Base-by-base conservation (phyloP, 495 filamentous ascomycete genomes). In the Lasiosphaeria ovina region DNA sequence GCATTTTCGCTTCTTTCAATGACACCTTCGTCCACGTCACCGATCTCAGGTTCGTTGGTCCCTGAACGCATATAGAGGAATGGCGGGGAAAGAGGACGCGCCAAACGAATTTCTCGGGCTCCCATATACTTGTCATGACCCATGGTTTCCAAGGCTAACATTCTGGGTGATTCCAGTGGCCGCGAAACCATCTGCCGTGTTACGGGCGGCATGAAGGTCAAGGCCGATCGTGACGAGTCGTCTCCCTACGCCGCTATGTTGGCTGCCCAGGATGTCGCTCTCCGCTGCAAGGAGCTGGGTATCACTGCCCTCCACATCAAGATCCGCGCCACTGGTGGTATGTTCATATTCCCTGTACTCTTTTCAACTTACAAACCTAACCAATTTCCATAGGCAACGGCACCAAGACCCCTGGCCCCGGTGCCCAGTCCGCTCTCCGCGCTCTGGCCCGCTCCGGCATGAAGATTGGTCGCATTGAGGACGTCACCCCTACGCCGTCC, bases 121-220 rank as follows among this genome's bases (percentile, higher is more conserved):
- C 42, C 40, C 42, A 57, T n/a, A 44, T 9, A 24, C 31, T 35
- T 32, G 24, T 34, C 55, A 49, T 57, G 11, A 35, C 35, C 64
- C 38, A 52, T 59, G 66, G 74, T 67, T 72, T 69, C 60, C 65
- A 64, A 81, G 77, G 81, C 87, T 90, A 81, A 91, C 80, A 73
- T 74, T 68, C 79, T 81, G 78, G 78, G 78, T 86, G 80, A 81
- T 83, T 79, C 82, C 86, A 96, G 91, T 81, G 94, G 94, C 81
- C 94, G 94, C 81, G 94, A 99, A 92, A 99, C 94, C 81, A 93
- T 99, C 81, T 87, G 84, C 86, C 92, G 94, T 88, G 92, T 99
- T 61, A 99, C 94, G 69, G 94, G 94, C 80, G 94, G 94, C 75
- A 98, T 98, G 94, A 99, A 99, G 85, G 94, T 99, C 84, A 99